These are phyloP conservation scores for Sphaerulina vaccinii DNA, from an alignment of 2,329 filamentous ascomycete species.

Conservation along the genomic window DNA sequence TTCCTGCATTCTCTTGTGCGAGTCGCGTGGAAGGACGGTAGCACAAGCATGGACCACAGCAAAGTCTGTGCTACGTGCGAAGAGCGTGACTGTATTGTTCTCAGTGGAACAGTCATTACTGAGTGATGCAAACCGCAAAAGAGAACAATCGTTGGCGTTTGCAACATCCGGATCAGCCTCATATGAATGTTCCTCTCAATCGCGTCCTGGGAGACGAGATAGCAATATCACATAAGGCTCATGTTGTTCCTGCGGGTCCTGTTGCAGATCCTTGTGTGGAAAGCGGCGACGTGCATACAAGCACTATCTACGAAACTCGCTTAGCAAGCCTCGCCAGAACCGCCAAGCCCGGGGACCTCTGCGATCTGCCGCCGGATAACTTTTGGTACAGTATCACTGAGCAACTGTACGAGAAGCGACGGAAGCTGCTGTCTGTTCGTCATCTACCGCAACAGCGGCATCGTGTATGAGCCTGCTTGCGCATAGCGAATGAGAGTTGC, in stretches of 20 bases:
- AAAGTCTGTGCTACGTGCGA: neutral
- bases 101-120: neutral
- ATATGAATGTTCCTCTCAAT: no score
- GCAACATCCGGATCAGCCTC: neutral
- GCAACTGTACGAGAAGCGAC: no score
- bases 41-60: neutral
- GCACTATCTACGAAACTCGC: neutral
- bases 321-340: neutral
- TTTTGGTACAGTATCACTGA: no score
- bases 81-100: neutral
- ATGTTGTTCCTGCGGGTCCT: neutral
- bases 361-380: neutral
- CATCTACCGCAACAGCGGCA: neutral
- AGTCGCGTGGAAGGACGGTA: neutral
- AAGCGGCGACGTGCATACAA: neutral
- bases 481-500: no score
- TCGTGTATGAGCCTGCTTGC: neutral
- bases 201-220: no score
- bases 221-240: no score
- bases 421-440: neutral
- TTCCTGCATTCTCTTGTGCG: neutral
- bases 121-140: neutral
- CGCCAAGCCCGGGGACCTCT: neutral
- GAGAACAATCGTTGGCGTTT: neutral
- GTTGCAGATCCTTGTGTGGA: neutral